Base-by-base conservation (phyloP, 192 early-diverging fungal genomes). In the Umbelopsis sp. region DNA sequence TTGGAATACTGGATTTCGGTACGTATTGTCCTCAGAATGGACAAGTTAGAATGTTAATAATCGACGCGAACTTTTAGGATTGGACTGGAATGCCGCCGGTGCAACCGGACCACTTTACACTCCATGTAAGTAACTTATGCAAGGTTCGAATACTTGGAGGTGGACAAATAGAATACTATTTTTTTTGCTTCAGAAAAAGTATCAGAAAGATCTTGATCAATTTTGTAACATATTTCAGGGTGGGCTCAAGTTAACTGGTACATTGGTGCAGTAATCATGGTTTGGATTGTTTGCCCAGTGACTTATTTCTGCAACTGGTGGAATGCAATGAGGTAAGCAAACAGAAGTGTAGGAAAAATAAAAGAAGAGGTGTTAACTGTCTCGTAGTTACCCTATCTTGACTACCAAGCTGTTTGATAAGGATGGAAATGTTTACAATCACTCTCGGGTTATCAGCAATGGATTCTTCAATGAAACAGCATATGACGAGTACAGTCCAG, bases 211-310 rank as follows among this genome's bases (percentile, higher is more conserved):
- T 6, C 7, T 41, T 41, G 38, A 41, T 41, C 12, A 41, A 41
- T 41, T 41, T 1, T 5, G 8, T 41, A n/a, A n/a, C n/a, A 11
- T 54, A 6, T 36, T 8, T 34, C 31, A 62, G 56, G 56, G 56
- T 88, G 86, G 76, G 84, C 87, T 38, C 83, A 86, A 16, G 83
- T 87, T 70, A 92, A 92, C 68, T 81, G 91, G 50, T 87, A 91
- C 73, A 83, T 82, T 16, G 89, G 89, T 7, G 82, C 88, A 49
- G 86, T 89, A 21, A 29, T 41, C n/a, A 32, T 72, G 22, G 31
- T 76, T 4, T 92, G 88, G 86, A 74, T 91, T 50, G 71, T 86
- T 17, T 83, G 82, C 0, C 91, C 91, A 9, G 75, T 83, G 4
- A 76, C 82, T 11, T 87, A 86, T 71, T 88, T 86, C 72, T 80